Conservation (phyloP, 176 grass and related monocot species). For the Eragrostis curvula region DNA sequence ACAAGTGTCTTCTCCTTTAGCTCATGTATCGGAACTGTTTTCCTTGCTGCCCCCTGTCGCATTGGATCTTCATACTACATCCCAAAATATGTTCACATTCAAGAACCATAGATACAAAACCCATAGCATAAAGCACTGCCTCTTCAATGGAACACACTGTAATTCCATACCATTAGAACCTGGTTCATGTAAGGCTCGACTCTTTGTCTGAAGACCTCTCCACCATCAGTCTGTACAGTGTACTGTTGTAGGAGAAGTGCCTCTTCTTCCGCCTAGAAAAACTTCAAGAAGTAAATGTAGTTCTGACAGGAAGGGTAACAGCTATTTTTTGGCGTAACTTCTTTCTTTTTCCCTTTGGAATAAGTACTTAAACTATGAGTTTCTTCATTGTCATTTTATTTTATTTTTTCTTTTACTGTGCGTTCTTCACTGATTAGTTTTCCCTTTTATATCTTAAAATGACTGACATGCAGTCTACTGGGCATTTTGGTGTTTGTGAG, state of each 20-base stretch:
- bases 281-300: constrained; percentile 34
- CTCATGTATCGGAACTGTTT: constrained; percentile 79
- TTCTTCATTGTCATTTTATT: not conserved
- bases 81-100: constrained; percentile 23
- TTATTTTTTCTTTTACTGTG: not conserved
- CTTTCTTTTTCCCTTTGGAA: not conserved
- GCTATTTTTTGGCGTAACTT: not conserved
- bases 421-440: not conserved
- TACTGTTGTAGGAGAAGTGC: constrained; percentile 78
- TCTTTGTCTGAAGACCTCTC: constrained; percentile 53
- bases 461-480: too few relatives aligned
- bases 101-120: constrained; percentile 43
- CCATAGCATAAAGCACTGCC: not conserved
- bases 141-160: constrained; percentile 37
- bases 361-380: constrained; percentile 11
- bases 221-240: constrained; percentile 48
- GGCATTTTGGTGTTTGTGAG: not conserved
- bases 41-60: constrained; percentile 73
- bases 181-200: constrained; percentile 71
- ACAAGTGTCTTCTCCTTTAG: constrained; percentile 86
- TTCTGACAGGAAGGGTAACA: constrained; percentile 12
- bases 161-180: constrained; percentile 80
- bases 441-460: not conserved
- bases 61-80: constrained; percentile 81
- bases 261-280: constrained; percentile 85